Evolutionary conservation across 176 grass and related monocot species (phyloP).

Genomic region (Musa troglodytarum): DNA sequence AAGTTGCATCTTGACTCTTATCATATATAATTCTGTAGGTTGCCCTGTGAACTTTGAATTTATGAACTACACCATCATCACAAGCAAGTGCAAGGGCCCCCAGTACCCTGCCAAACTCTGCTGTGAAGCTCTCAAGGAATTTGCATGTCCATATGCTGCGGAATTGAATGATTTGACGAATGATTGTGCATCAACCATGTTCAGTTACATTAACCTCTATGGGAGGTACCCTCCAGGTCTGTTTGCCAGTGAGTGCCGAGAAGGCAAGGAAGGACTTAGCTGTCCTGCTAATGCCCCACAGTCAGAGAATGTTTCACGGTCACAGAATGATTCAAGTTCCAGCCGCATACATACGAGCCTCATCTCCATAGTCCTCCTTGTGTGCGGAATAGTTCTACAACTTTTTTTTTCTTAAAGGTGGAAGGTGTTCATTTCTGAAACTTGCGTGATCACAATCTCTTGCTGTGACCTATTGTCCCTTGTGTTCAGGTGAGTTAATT

Average conservation of each 20-base stretch:
- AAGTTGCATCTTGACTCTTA: not conserved
- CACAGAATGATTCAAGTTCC: not conserved
- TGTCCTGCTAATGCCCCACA: not conserved
- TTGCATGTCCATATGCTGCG: not conserved
- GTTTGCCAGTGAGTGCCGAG: not conserved
- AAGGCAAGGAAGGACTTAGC: not conserved
- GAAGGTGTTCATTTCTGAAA: not conserved
- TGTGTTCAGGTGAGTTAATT: not conserved
- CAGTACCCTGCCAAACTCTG: not conserved
- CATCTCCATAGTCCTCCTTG: not conserved
- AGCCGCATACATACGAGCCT: not conserved
- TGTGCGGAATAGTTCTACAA: not conserved
- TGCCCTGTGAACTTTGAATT: not conserved
- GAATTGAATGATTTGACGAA: not conserved
- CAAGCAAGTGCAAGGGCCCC: constrained; percentile 5
- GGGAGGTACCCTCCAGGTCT: not conserved
- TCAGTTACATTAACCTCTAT: not conserved
- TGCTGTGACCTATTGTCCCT: not conserved
- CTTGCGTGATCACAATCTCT: not conserved
- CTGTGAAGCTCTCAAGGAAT: not conserved
- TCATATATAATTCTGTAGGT: not conserved
- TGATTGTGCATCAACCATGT: not conserved
- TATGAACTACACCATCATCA: not conserved
- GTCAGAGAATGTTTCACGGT: no score
- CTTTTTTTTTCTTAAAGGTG: not conserved